Evolutionary conservation across 768 basidiomycete species (phyloP).

Genomic region (Lactarius deliciosus): DNA sequence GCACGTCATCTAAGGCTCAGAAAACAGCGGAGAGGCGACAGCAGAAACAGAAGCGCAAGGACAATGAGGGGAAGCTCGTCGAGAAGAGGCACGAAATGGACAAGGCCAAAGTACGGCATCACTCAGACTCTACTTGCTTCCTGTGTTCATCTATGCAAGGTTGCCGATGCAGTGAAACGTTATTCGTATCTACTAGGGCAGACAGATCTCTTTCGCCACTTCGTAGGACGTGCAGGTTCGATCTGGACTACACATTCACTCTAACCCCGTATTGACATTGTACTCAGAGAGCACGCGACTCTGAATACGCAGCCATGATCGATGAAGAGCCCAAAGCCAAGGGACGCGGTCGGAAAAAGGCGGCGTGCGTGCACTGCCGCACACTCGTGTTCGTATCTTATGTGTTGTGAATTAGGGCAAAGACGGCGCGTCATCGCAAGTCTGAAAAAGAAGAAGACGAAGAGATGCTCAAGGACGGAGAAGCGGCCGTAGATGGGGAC

Average conservation of each 20-base stretch:
- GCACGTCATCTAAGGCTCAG: conserved; percentile 38
- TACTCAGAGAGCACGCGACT: conserved; percentile 73
- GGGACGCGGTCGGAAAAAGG: conserved; percentile 83
- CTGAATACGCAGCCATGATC: conserved; percentile 87
- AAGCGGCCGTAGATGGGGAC: conserved; percentile 73
- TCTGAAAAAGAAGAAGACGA: conserved; percentile 99
- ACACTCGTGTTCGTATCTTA: conserved; percentile 5
- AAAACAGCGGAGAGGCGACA: conserved; percentile 42
- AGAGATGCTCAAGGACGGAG: conserved; percentile 86
- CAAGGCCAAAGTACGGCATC: conserved; percentile 69
- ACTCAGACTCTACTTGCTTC: neutral
- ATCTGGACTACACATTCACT: neutral
- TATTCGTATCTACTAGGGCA: conserved; percentile 98
- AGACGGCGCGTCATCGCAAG: conserved; percentile 81
- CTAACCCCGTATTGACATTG: neutral
- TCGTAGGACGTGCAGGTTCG: conserved; percentile 93
- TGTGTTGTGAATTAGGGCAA: conserved; percentile 50
- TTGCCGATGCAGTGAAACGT: conserved; percentile 91
- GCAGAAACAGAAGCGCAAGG: conserved; percentile 59
- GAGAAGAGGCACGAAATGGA: conserved; percentile 81
- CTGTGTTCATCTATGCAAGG: conserved; percentile 44
- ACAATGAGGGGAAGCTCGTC: conserved; percentile 66
- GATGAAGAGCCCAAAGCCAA: conserved; percentile 85
- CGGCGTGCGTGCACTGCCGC: conserved; percentile 45
- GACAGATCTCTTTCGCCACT: conserved; percentile 97